A percentile compares a stretch with the other conserved stretches of the same genome.
Conservation (phyloP, 139 green algal genomes). For the Tetradesmus obliquus region DNA sequence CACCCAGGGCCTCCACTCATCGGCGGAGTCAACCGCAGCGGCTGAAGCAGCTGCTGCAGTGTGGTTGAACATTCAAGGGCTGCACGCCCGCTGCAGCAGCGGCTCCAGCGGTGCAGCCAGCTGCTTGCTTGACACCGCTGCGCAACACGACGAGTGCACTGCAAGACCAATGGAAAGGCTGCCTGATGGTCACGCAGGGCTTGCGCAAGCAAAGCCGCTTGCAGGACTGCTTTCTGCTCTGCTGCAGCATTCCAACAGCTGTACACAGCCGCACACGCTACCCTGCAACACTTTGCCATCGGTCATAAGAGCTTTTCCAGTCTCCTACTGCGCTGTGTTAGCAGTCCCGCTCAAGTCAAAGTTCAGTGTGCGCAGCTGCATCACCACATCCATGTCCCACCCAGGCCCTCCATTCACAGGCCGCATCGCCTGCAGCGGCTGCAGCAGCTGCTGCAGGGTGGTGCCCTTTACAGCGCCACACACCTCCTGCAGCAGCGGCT, state of each 20-base stretch:
- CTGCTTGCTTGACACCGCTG: constrained; percentile 49
- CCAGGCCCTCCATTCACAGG: constrained; percentile 52
- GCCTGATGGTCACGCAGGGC: too few relatives aligned
- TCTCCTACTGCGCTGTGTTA: too few relatives aligned
- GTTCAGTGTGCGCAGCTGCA: constrained; percentile 52
- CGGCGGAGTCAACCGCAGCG: constrained; percentile 44
- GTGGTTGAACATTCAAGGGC: not conserved
- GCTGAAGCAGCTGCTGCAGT: constrained; percentile 30
- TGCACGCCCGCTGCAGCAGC: constrained; percentile 51
- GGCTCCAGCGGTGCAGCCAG: constrained; percentile 56
- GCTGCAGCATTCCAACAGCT: too few relatives aligned
- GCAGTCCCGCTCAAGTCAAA: constrained; percentile 50
- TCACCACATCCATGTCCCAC: constrained; percentile 49
- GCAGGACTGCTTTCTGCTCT: too few relatives aligned
- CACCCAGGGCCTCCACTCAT: constrained; percentile 52
- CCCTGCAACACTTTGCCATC: too few relatives aligned
- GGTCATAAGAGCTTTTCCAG: too few relatives aligned
- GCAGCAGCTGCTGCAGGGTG: constrained; percentile 22
- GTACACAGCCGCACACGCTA: too few relatives aligned
- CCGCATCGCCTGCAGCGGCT: constrained; percentile 43
- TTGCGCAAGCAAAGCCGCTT: too few relatives aligned
- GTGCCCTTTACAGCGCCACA: not conserved
- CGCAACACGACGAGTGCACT: too few relatives aligned
- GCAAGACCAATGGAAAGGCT: too few relatives aligned
- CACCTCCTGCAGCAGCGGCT: constrained; percentile 53